phyloP scores from a whole-genome alignment of 805 yeast genomes.

The Candida verbasci region DNA sequence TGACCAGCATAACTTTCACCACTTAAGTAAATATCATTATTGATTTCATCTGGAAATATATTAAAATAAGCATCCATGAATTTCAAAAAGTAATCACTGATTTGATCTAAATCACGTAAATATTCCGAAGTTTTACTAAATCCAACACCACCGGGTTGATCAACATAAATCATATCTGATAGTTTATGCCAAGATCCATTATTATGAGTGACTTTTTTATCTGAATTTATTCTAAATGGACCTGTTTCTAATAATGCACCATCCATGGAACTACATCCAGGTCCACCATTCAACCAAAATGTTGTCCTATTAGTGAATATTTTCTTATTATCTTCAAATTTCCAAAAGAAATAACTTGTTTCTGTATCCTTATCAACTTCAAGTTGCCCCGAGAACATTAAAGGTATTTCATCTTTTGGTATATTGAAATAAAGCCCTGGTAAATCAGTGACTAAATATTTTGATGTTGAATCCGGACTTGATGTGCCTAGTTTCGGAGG shows the following conservation, averaged over 20 bases:
- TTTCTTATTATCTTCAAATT: conserved; percentile 39
- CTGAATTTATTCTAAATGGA: conserved; percentile 62
- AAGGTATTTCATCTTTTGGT: conserved; percentile 33
- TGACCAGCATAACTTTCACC: conserved; percentile 99
- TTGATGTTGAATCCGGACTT: conserved; percentile 9
- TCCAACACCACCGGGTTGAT: conserved; percentile 95
- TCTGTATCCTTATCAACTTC: conserved; percentile 49
- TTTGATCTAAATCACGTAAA: conserved; percentile 50
- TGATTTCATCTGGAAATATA: conserved; percentile 66
- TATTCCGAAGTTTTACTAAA: conserved; percentile 62
- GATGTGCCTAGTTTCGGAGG: conserved; percentile 10
- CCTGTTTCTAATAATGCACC: conserved; percentile 94
- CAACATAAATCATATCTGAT: conserved; percentile 79
- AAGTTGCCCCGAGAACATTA: conserved; percentile 66
- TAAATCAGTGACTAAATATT: conserved; percentile 26
- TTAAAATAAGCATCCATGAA: conserved; percentile 66
- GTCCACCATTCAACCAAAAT: conserved; percentile 97
- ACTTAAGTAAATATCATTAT: conserved; percentile 68
- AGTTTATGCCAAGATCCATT: conserved; percentile 79
- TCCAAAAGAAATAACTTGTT: conserved; percentile 76
- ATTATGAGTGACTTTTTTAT: conserved; percentile 47
- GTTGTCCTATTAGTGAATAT: conserved; percentile 44
- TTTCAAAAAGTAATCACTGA: conserved; percentile 56
- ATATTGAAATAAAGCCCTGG: conserved; percentile 36
- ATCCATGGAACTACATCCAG: conserved; percentile 97